phyloP scores from a whole-genome alignment of 371 early-diverging fungal genomes.

The Rhizopus delemar region DNA sequence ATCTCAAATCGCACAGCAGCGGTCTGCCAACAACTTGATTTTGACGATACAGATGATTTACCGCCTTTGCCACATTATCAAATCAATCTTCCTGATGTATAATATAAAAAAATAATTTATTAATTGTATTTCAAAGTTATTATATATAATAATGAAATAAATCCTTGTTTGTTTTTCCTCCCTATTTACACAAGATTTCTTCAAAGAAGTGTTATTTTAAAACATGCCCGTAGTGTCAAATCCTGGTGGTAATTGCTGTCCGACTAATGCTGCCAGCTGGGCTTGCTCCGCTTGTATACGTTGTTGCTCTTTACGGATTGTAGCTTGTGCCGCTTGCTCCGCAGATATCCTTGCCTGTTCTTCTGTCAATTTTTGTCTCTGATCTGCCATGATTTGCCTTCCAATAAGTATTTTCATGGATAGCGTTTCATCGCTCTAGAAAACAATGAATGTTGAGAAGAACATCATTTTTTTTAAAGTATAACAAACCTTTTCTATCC shows the following conservation, averaged over 20 bases:
- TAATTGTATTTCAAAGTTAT: too few species aligned
- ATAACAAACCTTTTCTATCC: slow-evolving; percentile 25
- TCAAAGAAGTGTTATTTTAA: neutral
- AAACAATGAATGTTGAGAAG: neutral
- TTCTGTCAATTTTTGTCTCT: slow-evolving; percentile 37
- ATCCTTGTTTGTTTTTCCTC: too few species aligned
- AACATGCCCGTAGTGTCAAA: slow-evolving; percentile 5
- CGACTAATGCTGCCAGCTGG: slow-evolving; percentile 22
- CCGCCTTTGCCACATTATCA: slow-evolving; percentile 30
- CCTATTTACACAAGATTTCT: too few species aligned
- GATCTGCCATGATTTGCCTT: slow-evolving; percentile 39
- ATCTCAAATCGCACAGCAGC: slow-evolving; percentile 33
- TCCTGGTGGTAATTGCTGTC: neutral
- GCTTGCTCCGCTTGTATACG: slow-evolving; percentile 42
- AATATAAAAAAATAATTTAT: too few species aligned
- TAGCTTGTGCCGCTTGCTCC: slow-evolving; percentile 44
- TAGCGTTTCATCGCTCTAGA: slow-evolving; percentile 19
- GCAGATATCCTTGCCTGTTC: slow-evolving; percentile 9
- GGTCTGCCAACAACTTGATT: slow-evolving; percentile 30
- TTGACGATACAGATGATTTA: slow-evolving; percentile 34
- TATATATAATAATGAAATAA: too few species aligned
- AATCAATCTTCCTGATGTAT: neutral
- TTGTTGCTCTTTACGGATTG: slow-evolving; percentile 43
- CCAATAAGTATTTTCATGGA: slow-evolving; percentile 33
- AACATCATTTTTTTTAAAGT: neutral